Evolutionary conservation across 768 basidiomycete species (phyloP).

Genomic region (Lentinus brumalis): DNA sequence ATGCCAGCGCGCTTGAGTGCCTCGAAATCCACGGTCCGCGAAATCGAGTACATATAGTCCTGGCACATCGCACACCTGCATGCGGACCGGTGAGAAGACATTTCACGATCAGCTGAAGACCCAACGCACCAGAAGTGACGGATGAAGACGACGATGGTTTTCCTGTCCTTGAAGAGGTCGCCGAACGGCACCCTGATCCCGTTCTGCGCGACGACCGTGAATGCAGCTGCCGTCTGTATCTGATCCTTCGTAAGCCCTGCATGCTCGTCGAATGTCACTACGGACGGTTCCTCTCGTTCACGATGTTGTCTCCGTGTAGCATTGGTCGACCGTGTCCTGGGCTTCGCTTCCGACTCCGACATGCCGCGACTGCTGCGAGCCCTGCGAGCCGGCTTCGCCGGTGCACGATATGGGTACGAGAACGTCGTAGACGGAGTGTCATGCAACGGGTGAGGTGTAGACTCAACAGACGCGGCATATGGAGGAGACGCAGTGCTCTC

Average conservation of each 20-base stretch:
- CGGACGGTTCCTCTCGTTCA: slow-evolving; percentile 1
- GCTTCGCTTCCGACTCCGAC: slow-evolving; percentile 1
- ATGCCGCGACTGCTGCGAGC: background rate
- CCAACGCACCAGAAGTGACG: slow-evolving; percentile 73
- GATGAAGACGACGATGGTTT: slow-evolving; percentile 81
- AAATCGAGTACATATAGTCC: slow-evolving; percentile 80
- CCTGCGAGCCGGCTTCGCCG: background rate
- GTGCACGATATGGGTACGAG: slow-evolving; percentile 16
- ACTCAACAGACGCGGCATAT: slow-evolving; percentile 20
- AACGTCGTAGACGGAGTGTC: slow-evolving; percentile 22
- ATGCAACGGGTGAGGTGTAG: slow-evolving; percentile 19
- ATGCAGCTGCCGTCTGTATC: slow-evolving; percentile 59
- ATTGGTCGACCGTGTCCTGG: background rate
- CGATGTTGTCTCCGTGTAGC: background rate
- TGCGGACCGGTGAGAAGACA: background rate
- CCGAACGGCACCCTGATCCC: slow-evolving; percentile 71
- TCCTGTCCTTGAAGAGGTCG: slow-evolving; percentile 56
- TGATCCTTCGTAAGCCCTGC: slow-evolving; percentile 55
- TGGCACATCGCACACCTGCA: slow-evolving; percentile 77
- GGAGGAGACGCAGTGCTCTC: slow-evolving; percentile 3
- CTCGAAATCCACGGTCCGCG: slow-evolving; percentile 48
- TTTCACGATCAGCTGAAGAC: background rate
- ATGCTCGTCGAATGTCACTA: slow-evolving; percentile 42
- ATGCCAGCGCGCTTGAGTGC: slow-evolving; percentile 51
- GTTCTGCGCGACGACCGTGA: slow-evolving; percentile 66